Evolutionary conservation across 2,329 filamentous ascomycete genomes (phyloP), one percentile per base, ranked within the genome.

Genomic region (Trichoderma sp.): DNA sequence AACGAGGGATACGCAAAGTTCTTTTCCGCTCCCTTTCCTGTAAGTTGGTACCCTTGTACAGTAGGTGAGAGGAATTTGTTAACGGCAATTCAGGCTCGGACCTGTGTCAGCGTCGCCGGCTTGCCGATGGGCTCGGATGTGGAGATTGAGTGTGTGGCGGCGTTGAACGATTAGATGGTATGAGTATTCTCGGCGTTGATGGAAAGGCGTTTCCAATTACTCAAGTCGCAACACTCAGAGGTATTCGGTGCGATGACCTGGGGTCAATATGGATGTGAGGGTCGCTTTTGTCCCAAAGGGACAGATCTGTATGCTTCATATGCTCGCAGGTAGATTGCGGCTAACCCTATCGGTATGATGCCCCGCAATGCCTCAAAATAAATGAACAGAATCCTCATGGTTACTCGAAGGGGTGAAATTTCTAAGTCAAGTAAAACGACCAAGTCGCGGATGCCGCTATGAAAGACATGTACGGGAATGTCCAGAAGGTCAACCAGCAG

Each of bases 51-150:
- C 10, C 14, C 12, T 12, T 9, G 3, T 12, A 1, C 1, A 10
- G 17, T 24, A 15, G 34, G 14, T 7, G 17, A 39, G 5, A 5
- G 17, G 44, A 10, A 54, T 34, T 21, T 10, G 12, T 24, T 30
- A 48, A 15, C 48, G 6, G 6, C 14, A 6, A 39, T 12, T 5
- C 14, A 81, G 79, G 78, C 77, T 55, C 77, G 88, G 66, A 90
- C 86, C 59, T 93, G 90, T 73, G 89, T 93, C 28, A 89, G 89
- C 0, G 90, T 92, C 14, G 86, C 90, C 76, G 83, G 89, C 73
- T 78, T 93, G 70, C 90, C 90, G 2, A 85, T 90, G 72, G 84
- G 85, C 15, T 88, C 89, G 7, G 85, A 89, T 66, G 85, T 93
- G 7, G 90, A 92, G 80, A 90, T 93, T 72, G 90, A 93, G 79